A percentile compares a stretch with the other conserved stretches of the same genome.
These are phyloP conservation scores for Bolboschoenus planiculmis DNA, from an alignment of 176 grass and related monocot genomes.

Conservation along the genomic window DNA sequence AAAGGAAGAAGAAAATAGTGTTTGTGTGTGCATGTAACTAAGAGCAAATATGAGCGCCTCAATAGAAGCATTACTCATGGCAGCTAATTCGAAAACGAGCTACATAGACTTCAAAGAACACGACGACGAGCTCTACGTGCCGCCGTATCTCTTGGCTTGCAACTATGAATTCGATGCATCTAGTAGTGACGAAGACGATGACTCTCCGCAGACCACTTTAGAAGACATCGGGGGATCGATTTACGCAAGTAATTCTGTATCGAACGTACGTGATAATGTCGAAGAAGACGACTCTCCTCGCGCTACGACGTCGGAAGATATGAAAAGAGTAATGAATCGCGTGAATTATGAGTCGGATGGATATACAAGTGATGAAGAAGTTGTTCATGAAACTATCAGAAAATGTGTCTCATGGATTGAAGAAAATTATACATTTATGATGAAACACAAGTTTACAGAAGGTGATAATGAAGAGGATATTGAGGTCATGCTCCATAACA, in stretches of 20 bases:
- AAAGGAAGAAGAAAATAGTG: not conserved
- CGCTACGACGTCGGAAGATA: not conserved
- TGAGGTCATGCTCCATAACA: not conserved
- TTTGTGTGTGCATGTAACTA: not conserved
- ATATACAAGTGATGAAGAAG: not conserved
- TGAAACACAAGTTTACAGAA: not conserved
- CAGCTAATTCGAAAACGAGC: not conserved
- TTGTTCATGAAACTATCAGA: not conserved
- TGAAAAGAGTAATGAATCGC: not conserved
- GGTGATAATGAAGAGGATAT: not conserved
- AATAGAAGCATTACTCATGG: not conserved
- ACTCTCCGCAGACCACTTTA: not conserved
- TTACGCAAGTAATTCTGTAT: not conserved
- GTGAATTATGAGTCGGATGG: not conserved
- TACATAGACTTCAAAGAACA: not conserved
- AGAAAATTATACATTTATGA: not conserved
- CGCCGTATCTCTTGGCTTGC: not conserved
- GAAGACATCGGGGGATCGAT: not conserved
- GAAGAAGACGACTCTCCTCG: not conserved
- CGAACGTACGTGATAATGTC: not conserved
- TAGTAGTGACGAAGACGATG: not conserved
- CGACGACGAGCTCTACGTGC: not conserved
- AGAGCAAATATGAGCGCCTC: not conserved
- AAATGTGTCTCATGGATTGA: not conserved
- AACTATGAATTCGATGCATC: not conserved